Evolutionary conservation across 768 basidiomycete species (phyloP), one percentile per base, ranked within the genome.

Genomic region (Daedaleopsis sinensis): DNA sequence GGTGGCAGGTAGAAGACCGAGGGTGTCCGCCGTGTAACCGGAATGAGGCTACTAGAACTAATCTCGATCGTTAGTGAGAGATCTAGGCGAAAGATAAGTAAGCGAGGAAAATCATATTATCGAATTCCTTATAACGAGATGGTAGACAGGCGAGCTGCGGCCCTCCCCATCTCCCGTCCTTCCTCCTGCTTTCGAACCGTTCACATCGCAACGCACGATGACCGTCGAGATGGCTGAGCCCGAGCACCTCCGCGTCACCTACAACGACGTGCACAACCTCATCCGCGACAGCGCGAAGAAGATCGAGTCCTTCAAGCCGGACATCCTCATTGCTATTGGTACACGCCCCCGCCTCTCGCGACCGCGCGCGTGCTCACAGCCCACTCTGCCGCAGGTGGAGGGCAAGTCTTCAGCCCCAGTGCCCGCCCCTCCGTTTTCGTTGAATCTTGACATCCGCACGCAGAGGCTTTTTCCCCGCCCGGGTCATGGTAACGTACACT

Each of bases 381-480:
- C 19, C 7, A 3, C 11, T 36, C 9, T 52, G 15, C 57, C 61
- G 38, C 68, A 92, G 89, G 91, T 67, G 91, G 92, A 82, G 91
- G 91, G 93, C 93, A 65, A 79, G 89, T 85, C 53, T 57, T 42
- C 39, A 42, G 4, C 27, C 3, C 27, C 7, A 42, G 39, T 42
- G 39, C 27, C 15, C 55, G 57, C 59, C 54, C 58, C 18, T 55
- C 43, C 37, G 37, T 32, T 39, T 56, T 32, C 24, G 32, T 46
- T 21, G 69, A 62, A 57, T n/a, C 52, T 59, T 57, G 58, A 61
- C 51, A 51, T 54, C 67, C 57, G 52, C 52, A 59, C 61, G 53
- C 73, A 93, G 94, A 47, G 96, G 96, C 32, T 98, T 96, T 78
- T 95, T 98, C 77, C 96, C 96, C 52, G 96, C 96, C 21, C 89